A percentile compares a stretch with the other conserved stretches of the same genome.
phyloP scores from a whole-genome alignment of 805 yeast species.

The Cyberlindnera maritima region DNA sequence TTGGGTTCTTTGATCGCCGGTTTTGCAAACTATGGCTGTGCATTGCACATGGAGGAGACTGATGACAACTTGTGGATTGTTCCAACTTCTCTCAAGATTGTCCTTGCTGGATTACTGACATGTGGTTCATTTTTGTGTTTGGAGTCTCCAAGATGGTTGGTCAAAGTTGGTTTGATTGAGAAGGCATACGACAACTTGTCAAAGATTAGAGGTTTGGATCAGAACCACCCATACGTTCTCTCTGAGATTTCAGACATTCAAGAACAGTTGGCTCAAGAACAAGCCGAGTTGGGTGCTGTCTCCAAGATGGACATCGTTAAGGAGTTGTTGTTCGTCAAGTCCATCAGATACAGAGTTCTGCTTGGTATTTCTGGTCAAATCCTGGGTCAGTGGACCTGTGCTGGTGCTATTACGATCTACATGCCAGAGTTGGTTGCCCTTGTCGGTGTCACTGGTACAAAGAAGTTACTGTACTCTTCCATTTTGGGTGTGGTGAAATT shows the following conservation, averaged over 20 bases:
- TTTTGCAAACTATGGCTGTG: slow-evolving; percentile 50
- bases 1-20: slow-evolving; percentile 50
- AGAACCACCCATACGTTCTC: slow-evolving; percentile 45
- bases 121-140: slow-evolving; percentile 42
- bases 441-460: slow-evolving; percentile 42
- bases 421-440: slow-evolving; percentile 50
- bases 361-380: slow-evolving; percentile 43
- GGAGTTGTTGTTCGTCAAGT: slow-evolving; percentile 36
- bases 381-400: slow-evolving; percentile 60
- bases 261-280: slow-evolving; percentile 41
- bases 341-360: slow-evolving; percentile 45
- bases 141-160: slow-evolving; percentile 47
- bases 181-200: slow-evolving; percentile 39
- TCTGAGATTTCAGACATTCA: slow-evolving; percentile 51
- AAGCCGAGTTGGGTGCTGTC: slow-evolving; percentile 27
- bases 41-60: slow-evolving; percentile 38
- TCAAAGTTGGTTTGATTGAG: slow-evolving; percentile 38
- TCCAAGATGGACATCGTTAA: slow-evolving; percentile 27
- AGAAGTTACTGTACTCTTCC: slow-evolving; percentile 46
- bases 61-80: slow-evolving; percentile 48
- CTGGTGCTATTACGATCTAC: slow-evolving; percentile 53
- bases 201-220: slow-evolving; percentile 42
- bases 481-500: slow-evolving; percentile 54
- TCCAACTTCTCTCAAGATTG: slow-evolving; percentile 47
- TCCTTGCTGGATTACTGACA: slow-evolving; percentile 45